Evolutionary conservation across 257 asterid species (phyloP).

Genomic region (Linaria vulgaris): DNA sequence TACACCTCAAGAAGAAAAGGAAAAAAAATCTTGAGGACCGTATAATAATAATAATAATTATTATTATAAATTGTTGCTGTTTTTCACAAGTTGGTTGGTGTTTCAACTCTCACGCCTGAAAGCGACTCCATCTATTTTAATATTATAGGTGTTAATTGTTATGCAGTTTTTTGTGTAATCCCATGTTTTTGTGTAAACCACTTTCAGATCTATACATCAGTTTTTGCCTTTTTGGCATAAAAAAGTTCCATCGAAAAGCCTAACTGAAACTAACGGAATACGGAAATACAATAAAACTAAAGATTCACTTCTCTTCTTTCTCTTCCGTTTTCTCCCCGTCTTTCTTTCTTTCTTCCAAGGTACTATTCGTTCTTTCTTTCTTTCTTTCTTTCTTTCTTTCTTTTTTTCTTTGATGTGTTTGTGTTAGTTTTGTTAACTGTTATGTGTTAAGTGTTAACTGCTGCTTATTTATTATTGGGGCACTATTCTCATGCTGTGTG

Average conservation of each 20-base stretch:
- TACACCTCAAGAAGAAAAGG: too few species aligned
- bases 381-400: background rate
- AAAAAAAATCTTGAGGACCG: too few species aligned
- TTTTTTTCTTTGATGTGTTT: background rate
- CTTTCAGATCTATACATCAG: constrained; percentile 18
- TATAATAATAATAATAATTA: too few species aligned
- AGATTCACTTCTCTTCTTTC: background rate
- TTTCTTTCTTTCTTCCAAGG: constrained; percentile 22
- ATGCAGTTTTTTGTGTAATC: too few species aligned
- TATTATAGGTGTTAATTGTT: background rate
- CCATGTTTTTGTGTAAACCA: constrained; percentile 29
- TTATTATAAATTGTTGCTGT: too few species aligned
- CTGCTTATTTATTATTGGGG: too few species aligned
- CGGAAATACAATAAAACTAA: background rate
- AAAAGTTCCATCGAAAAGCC: constrained; percentile 23
- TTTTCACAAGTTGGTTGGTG: too few species aligned
- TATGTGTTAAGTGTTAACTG: constrained; percentile 11
- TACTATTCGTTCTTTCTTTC: background rate
- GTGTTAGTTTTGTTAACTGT: background rate
- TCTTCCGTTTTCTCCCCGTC: constrained; percentile 2
- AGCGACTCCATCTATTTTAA: constrained; percentile 2
- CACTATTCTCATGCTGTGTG: too few species aligned
- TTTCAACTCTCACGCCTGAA: background rate
- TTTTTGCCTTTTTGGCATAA: constrained; percentile 26
- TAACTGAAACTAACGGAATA: constrained; percentile 28